phyloP scores from a whole-genome alignment of 768 basidiomycete species.

The Hebeloma cylindrosporum region DNA sequence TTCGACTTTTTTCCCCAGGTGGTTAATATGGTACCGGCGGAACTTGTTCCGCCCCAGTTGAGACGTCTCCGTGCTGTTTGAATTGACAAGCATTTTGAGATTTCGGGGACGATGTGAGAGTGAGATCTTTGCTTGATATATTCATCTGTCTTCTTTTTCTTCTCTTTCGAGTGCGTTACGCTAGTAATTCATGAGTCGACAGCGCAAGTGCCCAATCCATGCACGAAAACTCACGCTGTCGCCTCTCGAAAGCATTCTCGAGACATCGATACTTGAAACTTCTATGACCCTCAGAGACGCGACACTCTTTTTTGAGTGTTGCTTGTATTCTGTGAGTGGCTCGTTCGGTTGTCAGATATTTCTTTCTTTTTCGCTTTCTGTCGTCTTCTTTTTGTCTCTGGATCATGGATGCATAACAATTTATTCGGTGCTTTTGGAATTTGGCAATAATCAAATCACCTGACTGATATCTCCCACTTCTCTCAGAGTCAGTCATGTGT shows the following conservation, averaged over 20 bases:
- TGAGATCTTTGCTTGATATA: slow-evolving; percentile 2
- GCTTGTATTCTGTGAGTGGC: slow-evolving; percentile 38
- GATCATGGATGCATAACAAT: too few relatives aligned
- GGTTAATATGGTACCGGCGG: slow-evolving; percentile 35
- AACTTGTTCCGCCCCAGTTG: slow-evolving; percentile 29
- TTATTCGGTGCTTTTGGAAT: too few relatives aligned
- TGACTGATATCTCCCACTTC: too few relatives aligned
- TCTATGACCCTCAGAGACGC: slow-evolving; percentile 48
- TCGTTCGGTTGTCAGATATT: slow-evolving; percentile 73
- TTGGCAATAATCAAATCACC: too few relatives aligned
- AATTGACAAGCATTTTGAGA: too few relatives aligned
- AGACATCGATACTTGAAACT: slow-evolving; percentile 54
- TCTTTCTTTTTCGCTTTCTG: background rate
- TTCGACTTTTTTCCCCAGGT: slow-evolving; percentile 27
- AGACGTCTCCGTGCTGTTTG: slow-evolving; percentile 17
- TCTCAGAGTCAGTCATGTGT: too few relatives aligned
- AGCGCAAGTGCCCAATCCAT: slow-evolving; percentile 33
- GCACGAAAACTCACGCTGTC: slow-evolving; percentile 33
- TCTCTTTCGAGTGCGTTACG: slow-evolving; percentile 12
- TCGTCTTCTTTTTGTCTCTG: background rate
- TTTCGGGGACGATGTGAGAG: too few relatives aligned
- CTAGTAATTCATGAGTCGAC: slow-evolving; percentile 32
- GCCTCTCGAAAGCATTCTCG: slow-evolving; percentile 35
- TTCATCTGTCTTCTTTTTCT: background rate
- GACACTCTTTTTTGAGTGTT: slow-evolving; percentile 11